Conservation (phyloP, 2,329 filamentous ascomycete species). For the Talaromyces sp. region DNA sequence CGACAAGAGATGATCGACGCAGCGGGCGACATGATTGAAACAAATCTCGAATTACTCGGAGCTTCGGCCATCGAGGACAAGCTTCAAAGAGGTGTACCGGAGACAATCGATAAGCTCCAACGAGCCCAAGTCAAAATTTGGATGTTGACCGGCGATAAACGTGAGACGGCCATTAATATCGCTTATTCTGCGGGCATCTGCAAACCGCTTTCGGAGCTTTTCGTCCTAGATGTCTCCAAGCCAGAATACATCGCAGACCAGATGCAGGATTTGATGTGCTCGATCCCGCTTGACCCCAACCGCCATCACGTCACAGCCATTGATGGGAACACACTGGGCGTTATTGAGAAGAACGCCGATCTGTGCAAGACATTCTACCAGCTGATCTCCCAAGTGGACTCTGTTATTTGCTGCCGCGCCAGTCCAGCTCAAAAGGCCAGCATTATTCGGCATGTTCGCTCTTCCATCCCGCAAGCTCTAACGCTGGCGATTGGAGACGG, state of each 20-base stretch:
- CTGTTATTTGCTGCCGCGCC: constrained; percentile 75
- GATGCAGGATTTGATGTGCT: neutral
- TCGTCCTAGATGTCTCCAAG: constrained; percentile 1
- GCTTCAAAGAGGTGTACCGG: constrained; percentile 74
- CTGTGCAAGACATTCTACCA: constrained; percentile 65
- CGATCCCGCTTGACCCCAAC: neutral
- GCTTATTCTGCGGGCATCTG: constrained; percentile 54
- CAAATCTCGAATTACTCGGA: constrained; percentile 65
- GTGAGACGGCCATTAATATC: constrained; percentile 82
- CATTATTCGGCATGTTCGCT: constrained; percentile 66
- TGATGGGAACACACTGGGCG: constrained; percentile 67
- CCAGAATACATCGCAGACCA: neutral
- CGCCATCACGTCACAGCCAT: constrained; percentile 64
- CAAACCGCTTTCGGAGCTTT: neutral
- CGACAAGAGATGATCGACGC: constrained; percentile 67
- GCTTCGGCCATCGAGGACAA: constrained; percentile 82
- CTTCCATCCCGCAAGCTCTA: constrained; percentile 62
- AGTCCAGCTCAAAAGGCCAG: constrained; percentile 72
- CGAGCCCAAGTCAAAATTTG: constrained; percentile 82
- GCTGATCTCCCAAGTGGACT: constrained; percentile 65
- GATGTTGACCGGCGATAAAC: constrained; percentile 87
- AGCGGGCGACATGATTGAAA: constrained; percentile 68
- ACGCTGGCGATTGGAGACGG: constrained; percentile 78
- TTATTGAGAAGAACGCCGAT: constrained; percentile 50
- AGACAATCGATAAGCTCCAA: constrained; percentile 77